A percentile compares a stretch with the other conserved stretches of the same genome.
Conservation (phyloP, 768 basidiomycete species). For the Suillus subalutaceus region DNA sequence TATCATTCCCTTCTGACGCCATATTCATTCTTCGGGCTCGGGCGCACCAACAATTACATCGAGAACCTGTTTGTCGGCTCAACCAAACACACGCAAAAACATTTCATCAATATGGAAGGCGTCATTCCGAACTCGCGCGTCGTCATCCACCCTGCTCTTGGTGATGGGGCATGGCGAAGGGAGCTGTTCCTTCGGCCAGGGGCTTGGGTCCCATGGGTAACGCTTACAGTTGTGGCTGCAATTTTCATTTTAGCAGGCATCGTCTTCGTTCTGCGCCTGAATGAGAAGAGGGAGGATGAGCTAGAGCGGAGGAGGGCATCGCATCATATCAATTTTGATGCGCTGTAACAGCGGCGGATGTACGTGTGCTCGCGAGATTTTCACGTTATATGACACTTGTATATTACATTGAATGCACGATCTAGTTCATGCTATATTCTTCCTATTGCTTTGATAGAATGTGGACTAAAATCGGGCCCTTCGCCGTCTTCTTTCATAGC, state of each 20-base stretch:
- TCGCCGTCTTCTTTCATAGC: constrained; percentile 10
- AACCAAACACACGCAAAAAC: constrained; percentile 68
- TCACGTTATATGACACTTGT: constrained; percentile 8
- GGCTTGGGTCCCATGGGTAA: constrained; percentile 98
- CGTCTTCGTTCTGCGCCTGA: constrained; percentile 85
- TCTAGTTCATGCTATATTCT: constrained; percentile 8
- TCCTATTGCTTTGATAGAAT: background rate
- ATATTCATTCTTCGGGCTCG: constrained; percentile 95
- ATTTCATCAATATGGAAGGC: constrained; percentile 93
- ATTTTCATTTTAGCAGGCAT: constrained; percentile 77
- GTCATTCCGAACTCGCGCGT: constrained; percentile 97
- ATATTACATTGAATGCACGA: constrained; percentile 9
- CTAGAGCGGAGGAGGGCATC: constrained; percentile 82
- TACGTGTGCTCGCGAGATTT: constrained; percentile 14
- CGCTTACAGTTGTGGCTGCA: constrained; percentile 77
- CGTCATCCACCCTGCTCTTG: constrained; percentile 81
- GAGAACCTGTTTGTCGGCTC: constrained; percentile 98
- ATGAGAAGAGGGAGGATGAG: constrained; percentile 97
- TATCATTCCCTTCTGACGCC: constrained; percentile 91
- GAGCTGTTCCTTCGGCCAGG: constrained; percentile 93
- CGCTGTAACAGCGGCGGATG: constrained; percentile 53
- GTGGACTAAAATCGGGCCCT: background rate
- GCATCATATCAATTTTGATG: constrained; percentile 98
- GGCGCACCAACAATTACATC: constrained; percentile 98
- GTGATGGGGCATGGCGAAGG: constrained; percentile 69